A percentile compares a stretch with the other conserved stretches of the same genome.
These are phyloP conservation scores for Lasiosphaeria miniovina DNA, from an alignment of 495 filamentous ascomycete species.

Conservation along the genomic window DNA sequence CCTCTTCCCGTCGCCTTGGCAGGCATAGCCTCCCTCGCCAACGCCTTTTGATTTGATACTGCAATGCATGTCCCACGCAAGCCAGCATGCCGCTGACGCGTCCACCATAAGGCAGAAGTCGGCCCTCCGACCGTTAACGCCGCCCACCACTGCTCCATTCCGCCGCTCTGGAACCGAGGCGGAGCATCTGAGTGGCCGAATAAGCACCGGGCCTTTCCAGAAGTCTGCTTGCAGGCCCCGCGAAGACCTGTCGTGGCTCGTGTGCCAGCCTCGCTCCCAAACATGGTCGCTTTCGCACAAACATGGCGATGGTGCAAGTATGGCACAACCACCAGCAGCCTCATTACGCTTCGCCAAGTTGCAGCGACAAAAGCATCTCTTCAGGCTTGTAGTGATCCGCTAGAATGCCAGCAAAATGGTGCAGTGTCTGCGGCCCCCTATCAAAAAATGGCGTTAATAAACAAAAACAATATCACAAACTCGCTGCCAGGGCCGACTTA, in stretches of 20 bases:
- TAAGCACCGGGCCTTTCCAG: neutral
- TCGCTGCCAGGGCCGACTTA: slow-evolving; percentile 44
- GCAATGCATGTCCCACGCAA: slow-evolving; percentile 19
- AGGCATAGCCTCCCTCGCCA: slow-evolving; percentile 19
- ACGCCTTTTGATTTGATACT: slow-evolving; percentile 13
- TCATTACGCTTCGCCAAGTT: slow-evolving; percentile 19
- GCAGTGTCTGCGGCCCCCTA: slow-evolving; percentile 76
- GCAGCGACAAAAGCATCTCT: slow-evolving; percentile 64
- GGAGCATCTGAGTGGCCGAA: slow-evolving; percentile 7
- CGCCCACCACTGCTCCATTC: neutral
- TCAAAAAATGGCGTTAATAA: slow-evolving; percentile 29
- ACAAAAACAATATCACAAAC: neutral
- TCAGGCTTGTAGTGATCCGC: slow-evolving; percentile 82
- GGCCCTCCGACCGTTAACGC: neutral
- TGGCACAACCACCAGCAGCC: neutral
- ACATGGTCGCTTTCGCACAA: slow-evolving; percentile 4
- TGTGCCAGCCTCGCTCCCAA: slow-evolving; percentile 14
- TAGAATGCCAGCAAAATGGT: slow-evolving; percentile 77
- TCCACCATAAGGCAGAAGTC: slow-evolving; percentile 19
- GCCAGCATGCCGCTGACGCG: slow-evolving; percentile 26
- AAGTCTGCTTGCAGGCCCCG: slow-evolving; percentile 12
- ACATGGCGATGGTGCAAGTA: neutral
- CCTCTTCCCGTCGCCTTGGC: slow-evolving; percentile 12
- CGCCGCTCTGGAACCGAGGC: neutral
- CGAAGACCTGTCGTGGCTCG: slow-evolving; percentile 11